These are phyloP conservation scores for Rhododendron williamsianum DNA, from an alignment of 148 eudicot genomes.

Conservation along the genomic window DNA sequence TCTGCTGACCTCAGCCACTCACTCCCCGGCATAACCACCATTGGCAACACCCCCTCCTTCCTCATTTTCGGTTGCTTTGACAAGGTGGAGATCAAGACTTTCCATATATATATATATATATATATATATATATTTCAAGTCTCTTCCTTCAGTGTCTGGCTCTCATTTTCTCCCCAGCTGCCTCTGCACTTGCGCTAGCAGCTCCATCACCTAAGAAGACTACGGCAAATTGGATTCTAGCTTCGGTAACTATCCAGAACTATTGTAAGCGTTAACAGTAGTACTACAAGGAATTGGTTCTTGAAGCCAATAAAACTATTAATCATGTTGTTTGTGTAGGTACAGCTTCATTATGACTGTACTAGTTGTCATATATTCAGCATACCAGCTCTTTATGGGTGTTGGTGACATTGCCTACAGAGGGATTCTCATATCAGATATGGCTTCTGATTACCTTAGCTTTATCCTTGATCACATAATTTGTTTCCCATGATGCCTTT, in stretches of 20 bases:
- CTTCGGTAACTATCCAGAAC: constrained; percentile 10
- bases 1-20: background rate
- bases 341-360: constrained; percentile 25
- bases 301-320: background rate
- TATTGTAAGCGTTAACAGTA: constrained; percentile 14
- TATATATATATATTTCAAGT: constrained; percentile 9
- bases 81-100: constrained; percentile 23
- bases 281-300: background rate
- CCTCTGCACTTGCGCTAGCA: constrained; percentile 27
- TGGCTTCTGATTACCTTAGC: constrained; percentile 28
- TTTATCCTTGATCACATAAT: constrained; percentile 37
- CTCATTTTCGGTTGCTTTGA: constrained; percentile 22
- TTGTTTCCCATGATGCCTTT: background rate
- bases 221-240: background rate
- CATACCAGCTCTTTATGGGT: constrained; percentile 34
- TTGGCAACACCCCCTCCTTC: constrained; percentile 25
- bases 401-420: constrained; percentile 26
- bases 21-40: background rate
- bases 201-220: constrained; percentile 11
- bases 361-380: constrained; percentile 23
- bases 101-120: constrained; percentile 7
- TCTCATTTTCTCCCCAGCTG: constrained; percentile 19
- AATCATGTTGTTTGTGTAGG: background rate
- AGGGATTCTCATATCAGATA: constrained; percentile 31
- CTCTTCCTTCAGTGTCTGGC: constrained; percentile 23